These are phyloP conservation scores for Coprinopsis cinerea DNA, from an alignment of 768 basidiomycete species.

Conservation along the genomic window DNA sequence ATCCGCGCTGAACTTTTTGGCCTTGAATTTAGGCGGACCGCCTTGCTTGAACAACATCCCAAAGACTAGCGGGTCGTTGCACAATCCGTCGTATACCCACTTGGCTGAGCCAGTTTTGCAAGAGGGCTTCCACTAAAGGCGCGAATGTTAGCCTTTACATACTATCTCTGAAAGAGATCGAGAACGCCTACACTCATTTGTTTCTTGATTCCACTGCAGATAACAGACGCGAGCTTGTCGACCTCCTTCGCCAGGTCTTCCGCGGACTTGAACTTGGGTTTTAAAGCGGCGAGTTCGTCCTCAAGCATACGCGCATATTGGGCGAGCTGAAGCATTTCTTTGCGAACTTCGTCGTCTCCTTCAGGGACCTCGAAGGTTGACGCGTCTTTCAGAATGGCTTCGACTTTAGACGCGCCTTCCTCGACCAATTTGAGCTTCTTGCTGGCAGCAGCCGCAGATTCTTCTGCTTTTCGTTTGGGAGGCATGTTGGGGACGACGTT, in stretches of 20 bases:
- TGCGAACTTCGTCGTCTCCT: constrained; percentile 19
- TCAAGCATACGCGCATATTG: constrained; percentile 24
- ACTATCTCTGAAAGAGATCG: no score
- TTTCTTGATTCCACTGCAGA: constrained; percentile 43
- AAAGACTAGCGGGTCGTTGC: constrained; percentile 41
- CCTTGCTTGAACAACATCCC: constrained; percentile 36
- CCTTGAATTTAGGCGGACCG: constrained; percentile 44
- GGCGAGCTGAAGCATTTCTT: constrained; percentile 15
- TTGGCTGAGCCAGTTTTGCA: constrained; percentile 42
- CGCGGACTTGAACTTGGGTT: constrained; percentile 28
- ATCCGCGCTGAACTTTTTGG: constrained; percentile 35
- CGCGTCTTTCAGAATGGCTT: constrained; percentile 32
- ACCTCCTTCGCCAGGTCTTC: constrained; percentile 36
- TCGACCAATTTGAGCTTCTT: constrained; percentile 26
- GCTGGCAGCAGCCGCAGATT: constrained; percentile 18
- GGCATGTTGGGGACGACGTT: constrained; percentile 13
- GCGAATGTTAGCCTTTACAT: no score
- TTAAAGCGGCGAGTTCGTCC: constrained; percentile 18
- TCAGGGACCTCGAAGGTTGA: constrained; percentile 30
- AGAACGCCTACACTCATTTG: constrained; percentile 35
- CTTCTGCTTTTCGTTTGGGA: constrained; percentile 33
- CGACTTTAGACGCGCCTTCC: constrained; percentile 17
- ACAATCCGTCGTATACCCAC: constrained; percentile 50
- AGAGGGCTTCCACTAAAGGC: constrained; percentile 47
- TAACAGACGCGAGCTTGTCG: constrained; percentile 39